These are phyloP conservation scores for Scolecobasidium constrictum DNA, from an alignment of 2,329 filamentous ascomycete species.

Conservation along the genomic window DNA sequence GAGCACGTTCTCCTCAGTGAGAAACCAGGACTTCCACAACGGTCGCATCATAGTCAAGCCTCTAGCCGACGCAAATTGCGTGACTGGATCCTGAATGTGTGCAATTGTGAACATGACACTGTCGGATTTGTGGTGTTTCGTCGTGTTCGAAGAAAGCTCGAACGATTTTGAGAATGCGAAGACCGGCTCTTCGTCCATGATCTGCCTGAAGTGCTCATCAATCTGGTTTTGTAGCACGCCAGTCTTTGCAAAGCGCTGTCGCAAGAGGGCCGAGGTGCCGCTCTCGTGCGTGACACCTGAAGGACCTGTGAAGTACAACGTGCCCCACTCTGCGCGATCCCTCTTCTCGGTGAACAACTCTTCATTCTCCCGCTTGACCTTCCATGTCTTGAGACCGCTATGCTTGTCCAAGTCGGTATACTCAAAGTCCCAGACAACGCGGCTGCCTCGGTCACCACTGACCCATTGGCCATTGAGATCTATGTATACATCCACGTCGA, in stretches of 20 bases:
- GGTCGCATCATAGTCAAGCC: constrained; percentile 70
- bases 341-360: constrained; percentile 61
- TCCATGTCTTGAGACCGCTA: constrained; percentile 53
- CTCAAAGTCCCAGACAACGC: constrained; percentile 59
- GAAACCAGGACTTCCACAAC: constrained; percentile 68
- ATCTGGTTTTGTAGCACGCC: constrained; percentile 56
- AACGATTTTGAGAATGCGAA: constrained; percentile 55
- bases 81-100: constrained; percentile 66
- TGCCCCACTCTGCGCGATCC: constrained; percentile 78
- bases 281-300: constrained; percentile 55
- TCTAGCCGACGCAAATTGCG: constrained; percentile 66
- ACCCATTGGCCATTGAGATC: constrained; percentile 58
- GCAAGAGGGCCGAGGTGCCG: constrained; percentile 54
- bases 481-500: constrained; percentile 38
- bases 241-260: constrained; percentile 57
- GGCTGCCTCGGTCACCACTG: constrained; percentile 59
- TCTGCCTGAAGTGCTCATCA: constrained; percentile 55
- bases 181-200: constrained; percentile 69
- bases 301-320: constrained; percentile 58
- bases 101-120: constrained; percentile 65
- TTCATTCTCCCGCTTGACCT: constrained; percentile 48
- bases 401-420: constrained; percentile 29
- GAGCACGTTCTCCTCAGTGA: constrained; percentile 50
- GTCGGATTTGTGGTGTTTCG: constrained; percentile 14
- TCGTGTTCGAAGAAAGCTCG: constrained; percentile 15